Conservation (phyloP, 2,329 filamentous ascomycete genomes). For the Pestalotiopsis sp. region DNA sequence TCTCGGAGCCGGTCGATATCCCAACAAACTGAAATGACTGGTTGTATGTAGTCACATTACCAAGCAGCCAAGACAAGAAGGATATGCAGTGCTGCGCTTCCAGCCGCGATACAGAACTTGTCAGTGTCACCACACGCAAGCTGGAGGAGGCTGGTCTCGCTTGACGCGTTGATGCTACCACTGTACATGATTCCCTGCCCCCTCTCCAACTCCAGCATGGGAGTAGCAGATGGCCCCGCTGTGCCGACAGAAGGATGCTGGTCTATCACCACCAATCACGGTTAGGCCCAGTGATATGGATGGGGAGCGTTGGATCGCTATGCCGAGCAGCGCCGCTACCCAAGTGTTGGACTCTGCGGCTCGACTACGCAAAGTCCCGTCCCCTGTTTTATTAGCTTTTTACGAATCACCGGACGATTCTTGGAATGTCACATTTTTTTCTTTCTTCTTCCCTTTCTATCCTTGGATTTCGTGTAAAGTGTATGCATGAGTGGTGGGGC, state of each 20-base stretch:
- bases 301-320: not conserved
- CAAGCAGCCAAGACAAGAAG: not conserved
- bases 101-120: not conserved
- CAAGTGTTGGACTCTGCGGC: not conserved
- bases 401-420: not conserved
- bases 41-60: too few species aligned
- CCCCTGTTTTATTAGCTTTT: not conserved
- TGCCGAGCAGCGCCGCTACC: not conserved
- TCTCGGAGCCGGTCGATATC: too few species aligned
- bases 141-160: not conserved
- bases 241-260: not conserved
- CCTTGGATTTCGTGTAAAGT: not conserved
- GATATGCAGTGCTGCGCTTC: not conserved
- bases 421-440: not conserved
- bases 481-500: not conserved
- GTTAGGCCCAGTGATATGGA: not conserved
- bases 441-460: not conserved
- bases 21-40: too few species aligned
- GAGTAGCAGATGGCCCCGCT: not conserved
- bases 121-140: not conserved
- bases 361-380: not conserved
- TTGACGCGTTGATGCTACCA: not conserved
- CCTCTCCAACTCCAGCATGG: too few species aligned
- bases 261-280: not conserved
- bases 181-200: not conserved